Base-by-base conservation (phyloP, 1,284 basidiomycete species). In the Grifola frondosa region DNA sequence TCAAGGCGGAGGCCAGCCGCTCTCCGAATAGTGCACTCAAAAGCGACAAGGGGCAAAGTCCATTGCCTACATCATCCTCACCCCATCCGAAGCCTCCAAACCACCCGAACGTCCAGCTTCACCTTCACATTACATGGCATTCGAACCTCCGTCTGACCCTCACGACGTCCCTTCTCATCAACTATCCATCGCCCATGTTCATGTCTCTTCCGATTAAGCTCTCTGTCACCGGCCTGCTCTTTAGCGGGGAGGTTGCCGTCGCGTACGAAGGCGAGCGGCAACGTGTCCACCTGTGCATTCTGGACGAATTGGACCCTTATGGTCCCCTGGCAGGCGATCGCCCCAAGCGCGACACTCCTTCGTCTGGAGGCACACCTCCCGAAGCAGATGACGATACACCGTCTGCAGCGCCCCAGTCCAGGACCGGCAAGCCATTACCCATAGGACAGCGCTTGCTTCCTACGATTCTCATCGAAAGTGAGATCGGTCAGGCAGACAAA, bases 181-280 rank as follows among this genome's bases (percentile, higher is more conserved):
- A 98, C 69, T 97, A 98, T 63, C 95, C 96, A 1, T 90, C 90
- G 0, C 82, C 87, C 0, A 81, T 88, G 58, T 98, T 99, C 75
- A 97, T 99, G 93, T 84, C 88, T 6, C 77, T 99, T 15, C 97
- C 97, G 3, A 88, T 99, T 61, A 88, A 90, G 59, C 81, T 99
- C 35, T 87, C 84, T 13, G 82, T 98, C 17, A 96, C 88, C 0
- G 91, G 92, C 1, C 73, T 98, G 39, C 75, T 92, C 7, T 89
- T 99, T 62, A 78, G 79, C 6, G 91, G 91, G 33, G 91, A 96
- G 57, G 67, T 97, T 29, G 86, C 92, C 7, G 74, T 98, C 16
- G 97, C 95, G 5, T 94, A 96, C 65, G 91, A 97, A 59, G 91
- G 90, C 46, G 80, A 83, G 59, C 76, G 82, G 35, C 72, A 79